A percentile compares a stretch with the other conserved stretches of the same genome.
These are phyloP conservation scores for Penicillium sp. DNA, from an alignment of 2,329 filamentous ascomycete genomes.

Conservation along the genomic window DNA sequence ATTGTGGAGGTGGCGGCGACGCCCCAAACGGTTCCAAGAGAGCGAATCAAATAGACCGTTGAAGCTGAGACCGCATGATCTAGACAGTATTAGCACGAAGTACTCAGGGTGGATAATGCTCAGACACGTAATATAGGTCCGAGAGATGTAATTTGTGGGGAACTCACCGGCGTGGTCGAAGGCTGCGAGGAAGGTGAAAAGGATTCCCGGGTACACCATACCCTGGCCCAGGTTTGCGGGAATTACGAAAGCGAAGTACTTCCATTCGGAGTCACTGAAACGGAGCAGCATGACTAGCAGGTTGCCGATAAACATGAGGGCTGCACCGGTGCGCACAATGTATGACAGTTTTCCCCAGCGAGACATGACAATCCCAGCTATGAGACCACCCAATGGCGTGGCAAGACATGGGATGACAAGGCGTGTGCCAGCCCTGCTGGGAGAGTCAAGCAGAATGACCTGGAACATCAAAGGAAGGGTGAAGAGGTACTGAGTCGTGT, in stretches of 20 bases:
- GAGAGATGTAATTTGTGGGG: neutral
- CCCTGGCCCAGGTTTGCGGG: constrained; percentile 51
- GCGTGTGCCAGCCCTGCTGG: constrained; percentile 47
- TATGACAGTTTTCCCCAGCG: constrained; percentile 47
- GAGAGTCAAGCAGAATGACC: constrained; percentile 43
- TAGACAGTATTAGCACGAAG: constrained; percentile 25
- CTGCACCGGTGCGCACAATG: constrained; percentile 43
- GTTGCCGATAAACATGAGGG: constrained; percentile 49
- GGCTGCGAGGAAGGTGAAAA: constrained; percentile 64
- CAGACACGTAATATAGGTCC: neutral
- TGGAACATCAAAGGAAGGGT: constrained; percentile 50
- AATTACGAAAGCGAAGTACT: constrained; percentile 48
- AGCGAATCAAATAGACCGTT: constrained; percentile 65
- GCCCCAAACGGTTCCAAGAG: constrained; percentile 64
- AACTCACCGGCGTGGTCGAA: constrained; percentile 61
- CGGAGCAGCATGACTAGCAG: constrained; percentile 41
- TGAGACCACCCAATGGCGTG: constrained; percentile 46
- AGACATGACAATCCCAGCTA: constrained; percentile 51
- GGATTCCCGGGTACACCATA: constrained; percentile 49
- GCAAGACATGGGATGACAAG: constrained; percentile 49
- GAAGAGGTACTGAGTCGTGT: constrained; percentile 44
- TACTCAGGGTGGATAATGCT: too few species aligned
- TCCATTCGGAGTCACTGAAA: constrained; percentile 47
- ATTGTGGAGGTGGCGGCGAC: constrained; percentile 65
- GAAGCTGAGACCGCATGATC: constrained; percentile 65